phyloP scores from a whole-genome alignment of 2,329 filamentous ascomycete genomes.

The Furcasterigmium furcatum region DNA sequence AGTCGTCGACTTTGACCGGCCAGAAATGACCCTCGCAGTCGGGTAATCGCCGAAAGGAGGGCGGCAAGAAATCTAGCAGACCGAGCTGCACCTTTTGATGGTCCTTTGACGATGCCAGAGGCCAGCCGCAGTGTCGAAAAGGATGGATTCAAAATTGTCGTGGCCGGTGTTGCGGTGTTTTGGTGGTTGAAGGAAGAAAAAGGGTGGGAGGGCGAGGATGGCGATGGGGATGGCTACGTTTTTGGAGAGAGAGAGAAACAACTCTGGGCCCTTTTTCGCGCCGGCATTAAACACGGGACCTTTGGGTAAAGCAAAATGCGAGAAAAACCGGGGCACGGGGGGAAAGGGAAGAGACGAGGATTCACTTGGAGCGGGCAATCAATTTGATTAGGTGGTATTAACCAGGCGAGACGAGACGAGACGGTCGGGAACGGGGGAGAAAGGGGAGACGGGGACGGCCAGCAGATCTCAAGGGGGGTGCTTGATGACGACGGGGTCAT shows the following conservation, averaged over 20 bases:
- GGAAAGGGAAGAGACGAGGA: constrained; percentile 8
- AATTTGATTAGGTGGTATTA: background rate
- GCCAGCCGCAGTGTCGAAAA: constrained; percentile 24
- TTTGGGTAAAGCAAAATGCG: constrained; percentile 1
- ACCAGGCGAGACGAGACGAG: background rate
- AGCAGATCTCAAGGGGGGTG: too few species aligned
- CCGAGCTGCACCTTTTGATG: constrained; percentile 17
- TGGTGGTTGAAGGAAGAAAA: constrained; percentile 23
- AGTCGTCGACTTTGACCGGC: background rate
- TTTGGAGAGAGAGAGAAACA: constrained; percentile 32
- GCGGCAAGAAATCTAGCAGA: background rate
- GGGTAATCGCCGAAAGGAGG: background rate
- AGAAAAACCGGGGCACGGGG: constrained; percentile 2
- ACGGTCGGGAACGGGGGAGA: constrained; percentile 12
- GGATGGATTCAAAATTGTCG: constrained; percentile 32
- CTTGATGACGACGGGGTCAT: too few species aligned
- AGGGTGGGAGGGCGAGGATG: constrained; percentile 18
- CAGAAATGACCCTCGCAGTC: constrained; percentile 2
- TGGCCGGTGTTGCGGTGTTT: constrained; percentile 30
- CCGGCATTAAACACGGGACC: constrained; percentile 19
- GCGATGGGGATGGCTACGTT: constrained; percentile 48
- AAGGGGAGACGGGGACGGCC: background rate
- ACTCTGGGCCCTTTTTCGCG: constrained; percentile 24
- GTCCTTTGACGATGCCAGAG: constrained; percentile 28
- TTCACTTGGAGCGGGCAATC: background rate